phyloP scores from a whole-genome alignment of 2,329 filamentous ascomycete species.

The Fusarium verticillioides region DNA sequence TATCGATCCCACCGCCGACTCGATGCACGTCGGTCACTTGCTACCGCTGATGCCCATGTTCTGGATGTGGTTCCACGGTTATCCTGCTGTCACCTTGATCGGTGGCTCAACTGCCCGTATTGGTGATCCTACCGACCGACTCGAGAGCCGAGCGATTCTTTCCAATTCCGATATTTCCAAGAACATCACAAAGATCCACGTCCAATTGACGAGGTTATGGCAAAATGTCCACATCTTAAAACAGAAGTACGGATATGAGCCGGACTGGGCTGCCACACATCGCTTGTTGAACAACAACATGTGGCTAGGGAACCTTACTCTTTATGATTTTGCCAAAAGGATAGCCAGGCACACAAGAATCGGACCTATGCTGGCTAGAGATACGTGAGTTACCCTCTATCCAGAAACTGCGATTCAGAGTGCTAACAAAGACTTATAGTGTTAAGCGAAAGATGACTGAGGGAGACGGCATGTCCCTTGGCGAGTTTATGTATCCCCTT shows the following conservation, averaged over 20 bases:
- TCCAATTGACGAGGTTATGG: conserved; percentile 79
- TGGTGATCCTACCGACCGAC: conserved; percentile 80
- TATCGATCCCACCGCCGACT: conserved; percentile 83
- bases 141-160: conserved; percentile 68
- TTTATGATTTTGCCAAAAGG: conserved; percentile 79
- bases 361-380: conserved; percentile 87
- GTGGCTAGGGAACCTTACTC: conserved; percentile 80
- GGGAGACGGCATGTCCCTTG: conserved; percentile 92
- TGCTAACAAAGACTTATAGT: conserved; percentile 45
- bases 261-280: conserved; percentile 72
- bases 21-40: conserved; percentile 83
- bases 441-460: conserved; percentile 86
- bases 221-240: conserved; percentile 75
- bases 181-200: conserved; percentile 75
- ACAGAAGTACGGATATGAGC: conserved; percentile 70
- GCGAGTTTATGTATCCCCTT: conserved; percentile 92
- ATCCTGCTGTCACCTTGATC: conserved; percentile 73
- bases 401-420: not conserved
- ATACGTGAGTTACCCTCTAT: conserved; percentile 72
- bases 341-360: conserved; percentile 80
- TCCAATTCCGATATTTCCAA: conserved; percentile 63
- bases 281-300: conserved; percentile 82
- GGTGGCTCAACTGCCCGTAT: conserved; percentile 82
- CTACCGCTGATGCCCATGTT: conserved; percentile 85
- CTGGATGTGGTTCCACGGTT: conserved; percentile 84